Conservation (phyloP, 2,329 filamentous ascomycete species). For the Pseudogymnoascus sp. region DNA sequence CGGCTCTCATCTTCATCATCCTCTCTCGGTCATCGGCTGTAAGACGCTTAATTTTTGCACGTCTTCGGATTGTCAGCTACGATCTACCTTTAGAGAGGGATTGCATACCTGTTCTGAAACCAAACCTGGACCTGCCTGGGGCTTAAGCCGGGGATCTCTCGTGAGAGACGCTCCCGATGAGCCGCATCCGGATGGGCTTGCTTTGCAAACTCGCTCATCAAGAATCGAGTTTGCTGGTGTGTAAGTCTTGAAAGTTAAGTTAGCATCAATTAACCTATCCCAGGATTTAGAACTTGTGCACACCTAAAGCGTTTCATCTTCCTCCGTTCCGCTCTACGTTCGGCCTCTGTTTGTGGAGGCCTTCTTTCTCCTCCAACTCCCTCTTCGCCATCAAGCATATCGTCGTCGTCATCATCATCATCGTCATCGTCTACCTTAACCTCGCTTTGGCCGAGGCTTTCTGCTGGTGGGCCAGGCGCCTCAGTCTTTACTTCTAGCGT, state of each 20-base stretch:
- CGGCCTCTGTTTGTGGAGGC: constrained; percentile 48
- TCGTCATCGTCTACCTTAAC: constrained; percentile 17
- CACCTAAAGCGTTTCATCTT: constrained; percentile 80
- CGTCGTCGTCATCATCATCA: constrained; percentile 46
- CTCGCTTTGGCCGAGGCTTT: neutral
- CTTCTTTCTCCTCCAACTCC: constrained; percentile 31
- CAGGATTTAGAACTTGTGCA: constrained; percentile 18
- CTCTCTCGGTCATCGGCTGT: constrained; percentile 64
- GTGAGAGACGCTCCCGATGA: constrained; percentile 77
- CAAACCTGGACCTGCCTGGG: constrained; percentile 93
- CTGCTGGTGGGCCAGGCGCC: constrained; percentile 1
- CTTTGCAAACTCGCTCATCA: constrained; percentile 95
- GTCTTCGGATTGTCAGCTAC: constrained; percentile 36
- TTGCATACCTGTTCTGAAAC: constrained; percentile 88
- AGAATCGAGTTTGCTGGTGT: constrained; percentile 92
- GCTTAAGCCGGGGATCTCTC: constrained; percentile 86
- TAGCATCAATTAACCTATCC: neutral
- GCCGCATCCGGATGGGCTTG: constrained; percentile 91
- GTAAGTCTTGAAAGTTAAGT: constrained; percentile 59
- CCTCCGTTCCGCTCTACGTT: constrained; percentile 50
- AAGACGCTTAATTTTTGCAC: constrained; percentile 66
- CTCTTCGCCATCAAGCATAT: constrained; percentile 45
- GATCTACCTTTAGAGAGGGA: constrained; percentile 9
- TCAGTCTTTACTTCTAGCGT: neutral
- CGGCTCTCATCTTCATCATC: constrained; percentile 66